phyloP scores from a whole-genome alignment of 2,329 filamentous ascomycete species.

The Aspergillus sp. region DNA sequence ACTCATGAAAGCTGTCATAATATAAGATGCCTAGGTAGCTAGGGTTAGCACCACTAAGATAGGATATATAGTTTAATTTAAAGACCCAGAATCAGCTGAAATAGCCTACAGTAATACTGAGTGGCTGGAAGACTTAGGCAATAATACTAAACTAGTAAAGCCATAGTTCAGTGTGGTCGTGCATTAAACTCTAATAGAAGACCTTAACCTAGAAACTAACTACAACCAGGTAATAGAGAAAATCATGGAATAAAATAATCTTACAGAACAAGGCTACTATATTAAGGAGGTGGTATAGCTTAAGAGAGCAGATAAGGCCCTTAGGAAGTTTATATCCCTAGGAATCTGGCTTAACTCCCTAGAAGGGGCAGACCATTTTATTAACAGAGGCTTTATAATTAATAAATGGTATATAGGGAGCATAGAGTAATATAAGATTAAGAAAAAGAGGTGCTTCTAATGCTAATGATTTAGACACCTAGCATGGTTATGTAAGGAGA shows the following conservation, averaged over 20 bases:
- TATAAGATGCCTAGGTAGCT: conserved; percentile 15
- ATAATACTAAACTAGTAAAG: conserved; percentile 13
- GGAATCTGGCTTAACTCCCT: conserved; percentile 20
- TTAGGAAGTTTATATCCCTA: conserved; percentile 16
- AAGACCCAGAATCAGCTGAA: conserved; percentile 12
- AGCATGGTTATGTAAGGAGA: conserved; percentile 19
- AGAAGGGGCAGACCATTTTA: conserved; percentile 17
- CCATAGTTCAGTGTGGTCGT: conserved; percentile 14
- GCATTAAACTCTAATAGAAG: conserved; percentile 14
- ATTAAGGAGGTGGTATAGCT: conserved; percentile 22
- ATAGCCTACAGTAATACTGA: conserved; percentile 14
- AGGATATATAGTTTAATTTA: conserved; percentile 19
- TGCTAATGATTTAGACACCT: conserved; percentile 20
- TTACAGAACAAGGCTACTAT: conserved; percentile 6
- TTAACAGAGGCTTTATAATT: conserved; percentile 15
- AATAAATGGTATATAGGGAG: conserved; percentile 16
- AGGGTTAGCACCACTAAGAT: conserved; percentile 14
- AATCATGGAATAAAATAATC: conserved; percentile 11
- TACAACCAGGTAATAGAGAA: conserved; percentile 7
- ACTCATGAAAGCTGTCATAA: conserved; percentile 2
- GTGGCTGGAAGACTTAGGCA: conserved; percentile 10
- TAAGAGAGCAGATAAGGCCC: conserved; percentile 16
- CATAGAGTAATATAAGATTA: conserved; percentile 11
- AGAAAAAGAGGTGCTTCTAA: conserved; percentile 15
- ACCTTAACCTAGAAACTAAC: conserved; percentile 7